Conservation (phyloP, 2,329 filamentous ascomycete species). For the Aspergillus sp. region DNA sequence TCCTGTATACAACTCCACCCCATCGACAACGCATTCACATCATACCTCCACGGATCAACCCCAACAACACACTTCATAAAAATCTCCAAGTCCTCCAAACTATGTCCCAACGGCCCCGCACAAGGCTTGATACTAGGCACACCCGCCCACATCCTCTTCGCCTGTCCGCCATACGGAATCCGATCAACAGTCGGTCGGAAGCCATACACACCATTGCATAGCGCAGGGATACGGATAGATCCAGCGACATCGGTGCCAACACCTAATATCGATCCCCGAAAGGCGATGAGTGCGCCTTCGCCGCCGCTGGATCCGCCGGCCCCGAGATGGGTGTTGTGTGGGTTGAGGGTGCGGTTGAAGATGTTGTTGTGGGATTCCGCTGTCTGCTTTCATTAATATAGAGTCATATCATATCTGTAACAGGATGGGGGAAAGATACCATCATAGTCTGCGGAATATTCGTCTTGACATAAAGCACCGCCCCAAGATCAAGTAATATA, state of each 20-base stretch:
- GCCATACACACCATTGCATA: slow-evolving; percentile 38
- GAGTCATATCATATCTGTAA: too few species aligned
- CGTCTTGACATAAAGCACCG: slow-evolving; percentile 23
- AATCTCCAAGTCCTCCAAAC: not conserved
- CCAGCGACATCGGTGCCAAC: slow-evolving; percentile 36
- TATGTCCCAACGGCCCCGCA: not conserved
- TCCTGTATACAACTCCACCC: not conserved
- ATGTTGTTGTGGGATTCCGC: slow-evolving; percentile 17
- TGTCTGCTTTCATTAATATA: not conserved
- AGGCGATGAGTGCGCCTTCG: slow-evolving; percentile 27
- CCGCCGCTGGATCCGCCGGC: slow-evolving; percentile 22
- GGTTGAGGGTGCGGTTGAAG: slow-evolving; percentile 18
- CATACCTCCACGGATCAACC: slow-evolving; percentile 4
- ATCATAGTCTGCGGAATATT: slow-evolving; percentile 26
- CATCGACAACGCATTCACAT: not conserved
- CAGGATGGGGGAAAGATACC: too few species aligned
- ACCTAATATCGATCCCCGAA: slow-evolving; percentile 26
- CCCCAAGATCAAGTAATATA: slow-evolving; percentile 15
- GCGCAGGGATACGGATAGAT: slow-evolving; percentile 38
- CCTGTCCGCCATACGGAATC: slow-evolving; percentile 29
- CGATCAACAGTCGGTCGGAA: slow-evolving; percentile 34
- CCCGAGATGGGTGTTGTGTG: slow-evolving; percentile 11
- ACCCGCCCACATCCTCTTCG: slow-evolving; percentile 25
- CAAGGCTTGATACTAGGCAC: not conserved
- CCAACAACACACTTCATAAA: slow-evolving; percentile 3